Percentiles rank a stretch among this genome's conserved stretches.
Evolutionary conservation across 306 rosid species (phyloP).

Genomic region (Lathyrus oleraceus): DNA sequence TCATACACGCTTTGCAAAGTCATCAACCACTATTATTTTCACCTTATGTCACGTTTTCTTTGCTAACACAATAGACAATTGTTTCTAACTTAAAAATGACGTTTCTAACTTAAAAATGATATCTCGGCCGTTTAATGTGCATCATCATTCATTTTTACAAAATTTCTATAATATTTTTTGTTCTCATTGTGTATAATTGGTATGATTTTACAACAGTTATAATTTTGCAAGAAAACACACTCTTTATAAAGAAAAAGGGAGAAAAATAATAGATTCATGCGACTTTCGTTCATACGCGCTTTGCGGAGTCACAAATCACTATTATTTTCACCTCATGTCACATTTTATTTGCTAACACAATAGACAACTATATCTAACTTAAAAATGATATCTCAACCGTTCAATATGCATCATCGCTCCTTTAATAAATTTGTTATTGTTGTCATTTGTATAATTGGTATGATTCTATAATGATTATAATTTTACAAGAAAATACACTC

Average conservation of each 20-base stretch:
- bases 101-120: too few relatives aligned
- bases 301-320: too few relatives aligned
- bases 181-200: neutral
- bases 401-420: neutral
- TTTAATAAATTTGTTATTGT: neutral
- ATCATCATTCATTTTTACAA: neutral
- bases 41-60: too few relatives aligned
- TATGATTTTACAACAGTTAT: neutral
- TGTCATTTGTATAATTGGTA: neutral
- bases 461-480: neutral
- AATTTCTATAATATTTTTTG: neutral
- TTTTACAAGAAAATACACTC: neutral
- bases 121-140: neutral
- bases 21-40: too few relatives aligned
- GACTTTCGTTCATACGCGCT: too few relatives aligned
- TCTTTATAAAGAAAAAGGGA: neutral
- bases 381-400: neutral
- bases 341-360: too few relatives aligned
- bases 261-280: neutral
- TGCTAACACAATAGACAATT: too few relatives aligned
- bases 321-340: too few relatives aligned
- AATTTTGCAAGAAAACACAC: neutral
- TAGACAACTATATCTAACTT: neutral
- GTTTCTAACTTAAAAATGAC: neutral
- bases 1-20: too few relatives aligned